A percentile compares a stretch with the other conserved stretches of the same genome.
Evolutionary conservation across 2,329 filamentous ascomycete genomes (phyloP).

Genomic region (Graphilbum ipis-grandicollis): DNA sequence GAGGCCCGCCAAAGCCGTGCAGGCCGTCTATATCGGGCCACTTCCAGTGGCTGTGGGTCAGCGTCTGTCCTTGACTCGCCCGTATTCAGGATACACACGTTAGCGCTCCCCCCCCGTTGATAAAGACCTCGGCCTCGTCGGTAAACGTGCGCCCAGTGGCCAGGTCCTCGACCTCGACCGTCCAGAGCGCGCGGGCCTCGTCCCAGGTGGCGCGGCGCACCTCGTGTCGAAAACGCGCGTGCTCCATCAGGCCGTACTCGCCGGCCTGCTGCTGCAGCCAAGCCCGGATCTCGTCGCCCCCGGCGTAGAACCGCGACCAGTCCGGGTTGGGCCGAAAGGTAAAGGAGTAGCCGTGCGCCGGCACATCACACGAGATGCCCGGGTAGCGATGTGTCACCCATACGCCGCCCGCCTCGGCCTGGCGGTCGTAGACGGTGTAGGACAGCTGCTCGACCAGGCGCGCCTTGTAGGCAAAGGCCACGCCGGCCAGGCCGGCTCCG

Average conservation of each 20-base stretch:
- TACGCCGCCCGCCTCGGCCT: too few species aligned
- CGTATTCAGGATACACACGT: too few species aligned
- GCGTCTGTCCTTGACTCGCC: too few species aligned
- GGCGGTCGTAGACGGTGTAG: constrained; percentile 2
- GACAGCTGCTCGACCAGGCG: constrained; percentile 7
- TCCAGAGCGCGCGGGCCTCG: constrained; percentile 5
- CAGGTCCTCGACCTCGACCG: constrained; percentile 1
- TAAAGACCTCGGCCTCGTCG: constrained; percentile 25
- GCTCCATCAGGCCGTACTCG: constrained; percentile 4
- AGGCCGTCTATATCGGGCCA: constrained; percentile 35
- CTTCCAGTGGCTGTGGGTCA: constrained; percentile 18
- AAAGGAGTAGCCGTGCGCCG: constrained; percentile 7
- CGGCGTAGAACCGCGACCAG: constrained; percentile 7
- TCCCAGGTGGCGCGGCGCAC: constrained; percentile 5
- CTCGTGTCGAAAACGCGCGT: constrained; percentile 4
- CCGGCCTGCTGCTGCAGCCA: constrained; percentile 4
- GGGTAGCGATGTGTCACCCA: too few species aligned
- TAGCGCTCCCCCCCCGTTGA: constrained; percentile 31
- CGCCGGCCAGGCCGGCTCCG: constrained; percentile 9
- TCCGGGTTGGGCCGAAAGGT: constrained; percentile 7
- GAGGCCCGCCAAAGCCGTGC: constrained; percentile 28
- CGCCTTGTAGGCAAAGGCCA: constrained; percentile 6
- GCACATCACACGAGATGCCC: constrained; percentile 8
- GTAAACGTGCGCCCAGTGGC: background rate
- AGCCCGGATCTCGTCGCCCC: constrained; percentile 4